Base-by-base conservation (phyloP, 352 stramenopile genomes). In the Globisporangium acanthophoron region DNA sequence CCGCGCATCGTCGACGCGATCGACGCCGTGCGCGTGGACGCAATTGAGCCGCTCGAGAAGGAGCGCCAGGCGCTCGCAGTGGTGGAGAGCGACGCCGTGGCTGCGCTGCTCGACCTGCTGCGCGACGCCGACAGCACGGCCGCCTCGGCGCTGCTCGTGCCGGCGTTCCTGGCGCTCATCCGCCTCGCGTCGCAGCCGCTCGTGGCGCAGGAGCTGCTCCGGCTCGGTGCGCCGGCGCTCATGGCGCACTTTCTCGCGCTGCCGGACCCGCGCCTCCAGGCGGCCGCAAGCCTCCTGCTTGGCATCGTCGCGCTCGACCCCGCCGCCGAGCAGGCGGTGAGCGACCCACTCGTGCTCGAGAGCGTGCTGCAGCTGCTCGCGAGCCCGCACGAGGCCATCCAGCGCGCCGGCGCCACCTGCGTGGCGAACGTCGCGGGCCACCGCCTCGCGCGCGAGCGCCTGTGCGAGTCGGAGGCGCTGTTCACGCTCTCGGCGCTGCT, bases 111-210 rank as follows among this genome's bases (percentile, higher is more conserved):
- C 49, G 59, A 56, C 44, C 70, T 91, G 13, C 56, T 91, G 20
- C 53, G 71, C 41, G 76, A 87, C 64, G 78, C 62, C 24, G 70
- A 83, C 63, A 66, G 66, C 40, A 78, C 71, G 24, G 59, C 53
- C 9, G 71, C 76, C 3, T 81, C 76, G 16, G 64, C 74, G 57
- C 66, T 91, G 44, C 70, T 87, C 52, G 67, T 92, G 3, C 76
- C 78, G 24, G 64, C 79, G 46, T 90, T 86, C 54, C 65, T 92
- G 44, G 61, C 70, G 24, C 71, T 92, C 24, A 92, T 92, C 56
- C 71, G 75, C 16, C 55, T 88, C 24, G 82, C 77, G 18, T 70
- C 62, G 31, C 67, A 87, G 50, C 56, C 79, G 40, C 56, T 85
- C 0, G 58, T 90, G 46, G 57, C 61, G 29, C 74, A 87, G 39